Percentiles rank a stretch among this genome's conserved stretches.
Conservation (phyloP, 306 rosid species). For the Vachellia collinsii region DNA sequence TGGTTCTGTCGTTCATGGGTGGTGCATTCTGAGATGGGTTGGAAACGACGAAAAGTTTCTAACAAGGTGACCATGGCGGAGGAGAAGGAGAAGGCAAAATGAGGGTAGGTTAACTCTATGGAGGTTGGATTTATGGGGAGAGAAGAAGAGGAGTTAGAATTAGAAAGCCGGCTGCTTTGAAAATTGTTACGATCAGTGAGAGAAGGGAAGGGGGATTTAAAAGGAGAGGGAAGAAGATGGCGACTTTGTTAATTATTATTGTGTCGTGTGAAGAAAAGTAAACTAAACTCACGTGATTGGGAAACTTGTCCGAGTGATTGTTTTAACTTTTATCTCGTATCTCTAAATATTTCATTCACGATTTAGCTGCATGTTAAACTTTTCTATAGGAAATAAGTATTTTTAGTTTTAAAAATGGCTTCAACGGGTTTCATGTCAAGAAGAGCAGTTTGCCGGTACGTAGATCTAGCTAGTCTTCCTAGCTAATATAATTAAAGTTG, state of each 20-base stretch:
- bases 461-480: neutral
- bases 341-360: neutral
- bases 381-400: too few relatives aligned
- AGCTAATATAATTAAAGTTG: neutral
- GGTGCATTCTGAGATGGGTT: conserved; percentile 68
- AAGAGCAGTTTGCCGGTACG: too few relatives aligned
- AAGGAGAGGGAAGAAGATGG: conserved; percentile 39
- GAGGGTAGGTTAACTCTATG: neutral
- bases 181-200: conserved; percentile 26
- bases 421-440: too few relatives aligned
- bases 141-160: neutral
- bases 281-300: neutral
- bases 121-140: neutral
- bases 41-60: conserved; percentile 50
- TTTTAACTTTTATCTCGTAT: neutral
- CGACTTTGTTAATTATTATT: conserved; percentile 21
- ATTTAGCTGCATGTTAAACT: neutral
- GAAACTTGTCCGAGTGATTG: neutral
- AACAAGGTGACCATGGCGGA: conserved; percentile 52
- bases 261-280: neutral
- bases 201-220: conserved; percentile 45
- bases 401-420: too few relatives aligned
- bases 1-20: conserved; percentile 65
- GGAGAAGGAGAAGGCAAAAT: neutral
- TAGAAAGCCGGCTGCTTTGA: neutral